Evolutionary conservation across 257 asterid species (phyloP), one percentile per base, ranked within the genome.

Genomic region (Paulownia fortunei): DNA sequence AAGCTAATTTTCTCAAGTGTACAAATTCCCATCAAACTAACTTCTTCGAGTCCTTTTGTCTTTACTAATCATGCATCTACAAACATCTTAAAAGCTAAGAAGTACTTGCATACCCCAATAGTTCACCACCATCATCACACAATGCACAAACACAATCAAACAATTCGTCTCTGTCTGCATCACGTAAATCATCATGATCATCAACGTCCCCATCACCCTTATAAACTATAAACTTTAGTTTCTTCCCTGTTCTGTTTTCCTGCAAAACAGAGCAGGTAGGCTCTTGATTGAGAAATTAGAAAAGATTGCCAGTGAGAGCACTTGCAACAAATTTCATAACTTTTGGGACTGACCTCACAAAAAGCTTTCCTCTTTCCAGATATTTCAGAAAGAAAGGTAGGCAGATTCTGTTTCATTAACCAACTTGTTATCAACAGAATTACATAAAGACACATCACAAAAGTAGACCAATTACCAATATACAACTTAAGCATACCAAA

Each of bases 111-210:
- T 91, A 92, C 95, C 91, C 79, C 72, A 89, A 78, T 73, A 92
- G 8, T 42, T 88, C 84, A 9, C 97, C 97, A 72, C 97, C 97
- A 81, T 91, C 89, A 66, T 91, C 97, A 82, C 97, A 91, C 23
- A 73, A 77, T 16, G 89, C 89, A 80, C 97, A 89, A 36, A 89
- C 93, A 59, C 84, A 77, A 71, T 84, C 91, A 80, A 84, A 86
- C 72, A 82, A 58, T 58, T 78, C 83, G 39, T 81, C 86, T 36
- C 72, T 69, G 62, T 75, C 81, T 23, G 54, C 84, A 58, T 84
- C 86, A 69, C 61, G 67, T 27, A 55, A 84, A 74, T 69, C 82
- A 69, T 81, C 24, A 62, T 51, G 80, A 49, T 59, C 84, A 69
- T 69, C 80, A 63, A 34, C 32, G 18, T 69, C 32, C 65, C 11